These are phyloP conservation scores for Diaporthe velutina DNA, from an alignment of 2,329 filamentous ascomycete species.

Conservation along the genomic window DNA sequence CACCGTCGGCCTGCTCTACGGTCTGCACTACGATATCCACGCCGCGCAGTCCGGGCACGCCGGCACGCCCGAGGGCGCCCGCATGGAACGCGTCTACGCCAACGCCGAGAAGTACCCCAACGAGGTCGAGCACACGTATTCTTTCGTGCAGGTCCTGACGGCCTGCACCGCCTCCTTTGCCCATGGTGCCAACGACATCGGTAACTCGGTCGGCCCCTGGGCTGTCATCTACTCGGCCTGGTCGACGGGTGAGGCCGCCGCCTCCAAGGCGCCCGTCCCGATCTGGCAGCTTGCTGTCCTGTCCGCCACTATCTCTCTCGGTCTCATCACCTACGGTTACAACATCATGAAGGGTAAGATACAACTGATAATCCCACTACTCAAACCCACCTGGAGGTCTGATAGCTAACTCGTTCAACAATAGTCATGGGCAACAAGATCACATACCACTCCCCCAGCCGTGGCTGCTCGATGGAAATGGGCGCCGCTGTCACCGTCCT, in stretches of 20 bases:
- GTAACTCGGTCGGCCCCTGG: conserved; percentile 78
- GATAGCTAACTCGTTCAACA: conserved; percentile 33
- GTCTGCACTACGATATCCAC: conserved; percentile 86
- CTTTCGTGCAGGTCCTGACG: conserved; percentile 75
- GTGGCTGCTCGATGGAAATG: conserved; percentile 81
- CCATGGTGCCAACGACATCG: conserved; percentile 83
- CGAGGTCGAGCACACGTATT: conserved; percentile 78
- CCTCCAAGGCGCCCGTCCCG: conserved; percentile 75
- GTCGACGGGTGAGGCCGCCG: conserved; percentile 71
- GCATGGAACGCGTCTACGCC: conserved; percentile 78
- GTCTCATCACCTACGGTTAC: conserved; percentile 82
- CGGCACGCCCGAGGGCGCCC: conserved; percentile 79
- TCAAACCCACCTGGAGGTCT: neutral
- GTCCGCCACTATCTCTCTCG: conserved; percentile 72
- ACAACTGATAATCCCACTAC: conserved; percentile 20
- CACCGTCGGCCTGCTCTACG: conserved; percentile 75
- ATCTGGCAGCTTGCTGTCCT: conserved; percentile 83
- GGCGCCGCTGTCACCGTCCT: conserved; percentile 83
- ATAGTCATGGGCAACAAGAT: conserved; percentile 85
- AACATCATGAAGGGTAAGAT: conserved; percentile 83
- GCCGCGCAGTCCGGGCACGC: conserved; percentile 77
- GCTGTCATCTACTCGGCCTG: conserved; percentile 78
- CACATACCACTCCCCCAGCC: conserved; percentile 73
- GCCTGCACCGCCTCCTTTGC: conserved; percentile 81
- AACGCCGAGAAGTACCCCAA: conserved; percentile 76